phyloP scores from a whole-genome alignment of 371 early-diverging fungal species.

The Mucor lusitanicus region DNA sequence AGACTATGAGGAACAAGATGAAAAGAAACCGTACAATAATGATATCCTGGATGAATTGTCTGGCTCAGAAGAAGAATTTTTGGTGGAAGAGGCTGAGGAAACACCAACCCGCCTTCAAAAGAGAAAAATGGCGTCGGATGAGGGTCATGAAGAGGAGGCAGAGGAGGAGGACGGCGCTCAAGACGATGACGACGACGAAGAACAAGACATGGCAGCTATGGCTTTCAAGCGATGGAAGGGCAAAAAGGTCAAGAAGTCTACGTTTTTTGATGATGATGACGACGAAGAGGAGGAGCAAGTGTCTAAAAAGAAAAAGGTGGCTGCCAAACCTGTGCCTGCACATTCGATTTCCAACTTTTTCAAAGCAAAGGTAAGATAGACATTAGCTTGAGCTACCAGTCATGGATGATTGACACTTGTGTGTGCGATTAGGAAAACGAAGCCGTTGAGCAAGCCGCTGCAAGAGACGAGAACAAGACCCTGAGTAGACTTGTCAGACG shows the following conservation, averaged over 20 bases:
- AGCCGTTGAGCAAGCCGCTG: neutral
- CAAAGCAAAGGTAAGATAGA: conserved; percentile 14
- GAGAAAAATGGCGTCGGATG: neutral
- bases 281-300: conserved; percentile 11
- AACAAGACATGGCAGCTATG: conserved; percentile 12
- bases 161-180: neutral
- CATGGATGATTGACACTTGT: neutral
- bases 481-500: conserved; percentile 25
- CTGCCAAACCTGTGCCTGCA: conserved; percentile 19
- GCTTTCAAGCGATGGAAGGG: conserved; percentile 22
- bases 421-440: neutral
- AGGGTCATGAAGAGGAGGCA: neutral
- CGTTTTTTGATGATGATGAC: conserved; percentile 17
- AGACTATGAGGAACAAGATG: conserved; percentile 1
- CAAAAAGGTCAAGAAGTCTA: conserved; percentile 17
- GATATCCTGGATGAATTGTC: neutral
- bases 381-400: neutral
- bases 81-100: neutral
- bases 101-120: neutral
- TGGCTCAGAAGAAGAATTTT: conserved; percentile 3
- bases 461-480: conserved; percentile 5
- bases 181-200: conserved; percentile 9
- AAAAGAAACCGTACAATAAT: neutral
- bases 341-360: conserved; percentile 32
- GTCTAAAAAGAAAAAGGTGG: neutral